Evolutionary conservation across 129 eudicot species (phyloP), one percentile per base, ranked within the genome.

Genomic region (Pulicaria dysenterica): DNA sequence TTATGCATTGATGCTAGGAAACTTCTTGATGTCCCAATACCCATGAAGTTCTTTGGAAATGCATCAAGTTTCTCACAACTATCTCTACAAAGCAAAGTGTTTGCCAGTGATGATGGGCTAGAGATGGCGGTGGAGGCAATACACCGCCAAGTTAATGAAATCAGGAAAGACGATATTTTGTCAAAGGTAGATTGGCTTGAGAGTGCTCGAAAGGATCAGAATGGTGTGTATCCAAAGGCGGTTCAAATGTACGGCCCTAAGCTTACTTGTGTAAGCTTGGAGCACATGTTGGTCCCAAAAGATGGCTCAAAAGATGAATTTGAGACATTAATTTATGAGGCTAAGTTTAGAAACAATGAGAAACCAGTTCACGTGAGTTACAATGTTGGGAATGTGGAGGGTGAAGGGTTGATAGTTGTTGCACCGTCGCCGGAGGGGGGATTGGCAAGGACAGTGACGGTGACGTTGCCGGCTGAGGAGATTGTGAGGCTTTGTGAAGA

Each of bases 401-500:
- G 92, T 1, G 83, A 80, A 73, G 96, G 96, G 46, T 49, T 89
- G 83, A 84, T 89, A 4, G 5, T 77, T 37, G 81, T 89, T 38
- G 80, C 82, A 83, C 96, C 89, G 15, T 84, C 89, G 1, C 61
- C 86, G 1, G 96, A 89, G 6, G 81, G 69, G 9, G 89, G 86
- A 15, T 36, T 69, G 17, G 85, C 78, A 14, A 78, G 89, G 41
- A 77, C 80, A 8, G 96, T 86, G 73, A 60, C 82, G 14, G 96
- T 86, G 50, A 72, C 67, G 1, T 74, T 84, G 42, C 89, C 92
- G 15, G 84, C 40, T 36, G 87, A 74, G 56, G 74, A 79, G 77
- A 45, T 71, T 44, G 81, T 13, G 10, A 77, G 34, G 70, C 79
- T 89, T 40, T 68, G 78, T 67, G 74, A 81, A 64, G 92, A 89